A percentile compares a stretch with the other conserved stretches of the same genome.
Evolutionary conservation across 1,284 basidiomycete genomes (phyloP).

Genomic region (Cutaneotrichosporon sp.): DNA sequence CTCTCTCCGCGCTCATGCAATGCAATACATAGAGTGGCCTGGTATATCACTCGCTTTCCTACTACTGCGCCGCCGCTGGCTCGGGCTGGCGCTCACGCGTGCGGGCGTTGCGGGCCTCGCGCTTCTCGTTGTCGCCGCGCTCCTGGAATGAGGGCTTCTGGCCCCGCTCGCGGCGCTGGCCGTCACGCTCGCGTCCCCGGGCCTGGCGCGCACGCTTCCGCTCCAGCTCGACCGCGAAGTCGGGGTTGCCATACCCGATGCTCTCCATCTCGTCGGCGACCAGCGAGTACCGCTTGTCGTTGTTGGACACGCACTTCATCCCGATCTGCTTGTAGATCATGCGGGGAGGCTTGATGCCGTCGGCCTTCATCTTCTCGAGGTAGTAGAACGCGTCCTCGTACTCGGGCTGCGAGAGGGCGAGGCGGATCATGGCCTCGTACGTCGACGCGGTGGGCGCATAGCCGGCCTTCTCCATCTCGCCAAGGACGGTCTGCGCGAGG

Average conservation of each 20-base stretch:
- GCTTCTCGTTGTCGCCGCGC: too few relatives aligned
- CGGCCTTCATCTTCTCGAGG: conserved; percentile 79
- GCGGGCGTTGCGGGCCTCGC: not conserved
- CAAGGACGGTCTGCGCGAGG: conserved; percentile 44
- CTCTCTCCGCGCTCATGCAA: conserved; percentile 2
- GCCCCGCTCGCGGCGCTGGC: not conserved
- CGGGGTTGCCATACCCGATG: conserved; percentile 53
- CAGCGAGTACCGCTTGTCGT: conserved; percentile 66
- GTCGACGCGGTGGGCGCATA: conserved; percentile 63
- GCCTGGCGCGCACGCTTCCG: not conserved
- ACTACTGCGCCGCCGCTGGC: not conserved
- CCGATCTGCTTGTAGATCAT: conserved; percentile 66
- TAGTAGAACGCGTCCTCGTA: conserved; percentile 88
- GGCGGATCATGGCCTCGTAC: conserved; percentile 66
- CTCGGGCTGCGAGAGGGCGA: conserved; percentile 67
- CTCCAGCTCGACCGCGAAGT: conserved; percentile 11
- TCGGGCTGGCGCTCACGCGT: not conserved
- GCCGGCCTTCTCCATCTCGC: conserved; percentile 35
- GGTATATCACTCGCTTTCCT: not conserved
- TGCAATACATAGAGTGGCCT: conserved; percentile 9
- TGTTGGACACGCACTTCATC: conserved; percentile 60
- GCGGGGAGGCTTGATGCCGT: conserved; percentile 60
- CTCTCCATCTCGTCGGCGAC: conserved; percentile 71
- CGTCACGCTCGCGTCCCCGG: not conserved
- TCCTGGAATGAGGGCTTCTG: not conserved